phyloP scores from a whole-genome alignment of 164 flowering plant species.

The Macadamia integrifolia region DNA sequence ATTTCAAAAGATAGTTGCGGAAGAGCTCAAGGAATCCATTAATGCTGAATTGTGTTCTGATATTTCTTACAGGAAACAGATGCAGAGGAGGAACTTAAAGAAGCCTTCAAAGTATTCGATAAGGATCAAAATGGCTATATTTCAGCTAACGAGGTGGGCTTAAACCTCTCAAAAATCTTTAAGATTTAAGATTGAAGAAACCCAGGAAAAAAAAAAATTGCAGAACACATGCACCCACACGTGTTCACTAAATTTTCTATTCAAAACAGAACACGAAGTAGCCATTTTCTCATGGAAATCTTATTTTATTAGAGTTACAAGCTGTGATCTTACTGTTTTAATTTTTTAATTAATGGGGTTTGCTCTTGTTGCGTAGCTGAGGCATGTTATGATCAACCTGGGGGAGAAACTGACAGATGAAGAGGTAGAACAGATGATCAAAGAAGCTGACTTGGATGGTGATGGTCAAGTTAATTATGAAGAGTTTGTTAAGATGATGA shows the following conservation, averaged over 20 bases:
- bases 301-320: not conserved
- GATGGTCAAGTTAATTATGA: conserved; percentile 51
- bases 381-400: conserved; percentile 36
- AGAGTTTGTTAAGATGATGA: conserved; percentile 49
- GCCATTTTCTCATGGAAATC: not conserved
- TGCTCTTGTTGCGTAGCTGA: conserved; percentile 27
- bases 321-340: not conserved
- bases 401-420: conserved; percentile 47
- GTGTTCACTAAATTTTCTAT: not conserved
- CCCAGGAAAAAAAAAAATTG: too few species aligned
- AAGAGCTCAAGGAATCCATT: not conserved
- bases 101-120: conserved; percentile 60
- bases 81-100: conserved; percentile 45
- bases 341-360: not conserved
- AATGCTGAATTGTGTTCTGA: not conserved
- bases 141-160: conserved; percentile 42
- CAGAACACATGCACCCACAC: not conserved
- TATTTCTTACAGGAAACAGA: conserved; percentile 34
- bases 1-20: not conserved
- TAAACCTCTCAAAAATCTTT: too few species aligned
- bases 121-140: conserved; percentile 52
- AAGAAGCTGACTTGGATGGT: conserved; percentile 50
- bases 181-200: too few species aligned
- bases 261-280: not conserved
- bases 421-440: conserved; percentile 43